Percentiles rank a stretch among this genome's conserved stretches.
Conservation (phyloP, 1,284 basidiomycete genomes). For the Vanrija sp. region DNA sequence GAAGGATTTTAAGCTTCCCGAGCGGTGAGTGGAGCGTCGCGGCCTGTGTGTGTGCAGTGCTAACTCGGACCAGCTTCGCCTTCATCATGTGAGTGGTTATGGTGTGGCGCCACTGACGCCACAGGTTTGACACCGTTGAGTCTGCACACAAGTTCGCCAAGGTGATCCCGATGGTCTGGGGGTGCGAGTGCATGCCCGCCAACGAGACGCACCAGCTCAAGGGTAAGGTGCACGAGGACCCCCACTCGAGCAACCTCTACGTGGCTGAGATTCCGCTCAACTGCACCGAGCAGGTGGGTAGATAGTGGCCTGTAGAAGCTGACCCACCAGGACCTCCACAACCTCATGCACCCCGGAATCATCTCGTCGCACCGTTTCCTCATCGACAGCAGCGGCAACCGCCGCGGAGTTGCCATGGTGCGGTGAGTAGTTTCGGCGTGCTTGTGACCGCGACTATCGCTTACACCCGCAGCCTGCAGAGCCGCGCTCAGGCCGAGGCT, state of each 20-base stretch:
- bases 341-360: slow-evolving; percentile 23
- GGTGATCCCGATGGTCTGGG: not conserved
- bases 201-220: slow-evolving; percentile 41
- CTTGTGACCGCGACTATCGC: not conserved
- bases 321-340: slow-evolving; percentile 24
- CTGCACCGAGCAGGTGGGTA: slow-evolving; percentile 26
- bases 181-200: slow-evolving; percentile 5
- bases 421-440: slow-evolving; percentile 17
- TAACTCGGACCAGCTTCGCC: slow-evolving; percentile 18
- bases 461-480: slow-evolving; percentile 11
- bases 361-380: slow-evolving; percentile 33
- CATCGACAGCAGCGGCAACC: slow-evolving; percentile 27
- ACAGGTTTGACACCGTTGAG: slow-evolving; percentile 26
- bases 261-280: slow-evolving; percentile 33
- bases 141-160: slow-evolving; percentile 27
- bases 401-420: slow-evolving; percentile 35
- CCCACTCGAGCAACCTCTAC: slow-evolving; percentile 38
- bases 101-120: not conserved
- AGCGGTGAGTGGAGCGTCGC: not conserved
- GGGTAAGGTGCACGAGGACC: slow-evolving; percentile 37
- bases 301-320: not conserved
- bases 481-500: slow-evolving; percentile 34
- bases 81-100: slow-evolving; percentile 28
- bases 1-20: not conserved
- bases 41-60: no score